A percentile compares a stretch with the other conserved stretches of the same genome.
phyloP scores from a whole-genome alignment of 208 protist species.

The Leishmania amazonensis region DNA sequence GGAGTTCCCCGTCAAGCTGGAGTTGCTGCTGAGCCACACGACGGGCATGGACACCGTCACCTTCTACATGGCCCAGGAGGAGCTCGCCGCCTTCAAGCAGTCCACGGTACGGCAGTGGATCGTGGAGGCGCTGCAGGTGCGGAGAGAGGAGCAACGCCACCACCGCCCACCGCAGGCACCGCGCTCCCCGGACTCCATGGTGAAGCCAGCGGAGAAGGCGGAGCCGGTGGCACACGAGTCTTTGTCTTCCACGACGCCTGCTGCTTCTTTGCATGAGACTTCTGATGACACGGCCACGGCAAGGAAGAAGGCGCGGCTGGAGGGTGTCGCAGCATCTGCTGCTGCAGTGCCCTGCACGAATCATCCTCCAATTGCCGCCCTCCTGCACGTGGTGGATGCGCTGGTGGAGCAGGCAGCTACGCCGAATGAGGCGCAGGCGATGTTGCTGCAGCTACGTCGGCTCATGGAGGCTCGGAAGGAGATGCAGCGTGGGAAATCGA shows the following conservation, averaged over 20 bases:
- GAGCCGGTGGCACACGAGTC: background rate
- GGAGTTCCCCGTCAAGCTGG: conserved; percentile 85
- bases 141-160: conserved; percentile 39
- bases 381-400: conserved; percentile 47
- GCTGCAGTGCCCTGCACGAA: conserved; percentile 1
- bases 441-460: conserved; percentile 64
- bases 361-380: conserved; percentile 22
- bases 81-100: conserved; percentile 73
- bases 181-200: conserved; percentile 3
- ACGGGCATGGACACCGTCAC: conserved; percentile 79
- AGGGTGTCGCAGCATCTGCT: conserved; percentile 19
- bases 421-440: conserved; percentile 40
- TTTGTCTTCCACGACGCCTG: conserved; percentile 1
- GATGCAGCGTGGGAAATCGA: conserved; percentile 37
- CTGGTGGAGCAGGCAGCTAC: conserved; percentile 27
- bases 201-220: background rate
- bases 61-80: conserved; percentile 58
- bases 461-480: conserved; percentile 64
- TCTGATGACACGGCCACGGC: conserved; percentile 5
- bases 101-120: conserved; percentile 85
- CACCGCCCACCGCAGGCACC: conserved; percentile 10
- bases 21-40: conserved; percentile 72
- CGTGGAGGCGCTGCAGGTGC: conserved; percentile 55
- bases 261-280: background rate
- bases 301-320: conserved; percentile 33